These are phyloP conservation scores for Suhomyces guaymorum DNA, from an alignment of 1,139 yeast species.

Conservation along the genomic window DNA sequence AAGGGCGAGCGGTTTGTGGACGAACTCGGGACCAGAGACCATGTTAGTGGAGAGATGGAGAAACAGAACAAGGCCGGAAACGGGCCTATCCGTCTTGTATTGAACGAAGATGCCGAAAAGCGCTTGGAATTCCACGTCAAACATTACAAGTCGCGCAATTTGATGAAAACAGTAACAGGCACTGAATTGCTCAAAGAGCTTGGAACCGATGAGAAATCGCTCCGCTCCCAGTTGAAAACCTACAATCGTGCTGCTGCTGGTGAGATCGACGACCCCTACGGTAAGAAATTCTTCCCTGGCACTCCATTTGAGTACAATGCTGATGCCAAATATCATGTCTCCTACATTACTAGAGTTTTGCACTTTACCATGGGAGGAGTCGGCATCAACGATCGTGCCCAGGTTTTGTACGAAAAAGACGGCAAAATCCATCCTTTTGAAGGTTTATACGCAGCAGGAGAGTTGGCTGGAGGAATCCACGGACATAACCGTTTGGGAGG, in stretches of 20 bases:
- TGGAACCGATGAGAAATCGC: conserved; percentile 30
- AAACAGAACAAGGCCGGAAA: conserved; percentile 45
- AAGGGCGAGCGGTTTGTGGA: conserved; percentile 70
- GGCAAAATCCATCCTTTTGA: conserved; percentile 39
- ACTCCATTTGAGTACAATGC: conserved; percentile 43
- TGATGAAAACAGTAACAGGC: conserved; percentile 56
- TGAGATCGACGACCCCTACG: conserved; percentile 45
- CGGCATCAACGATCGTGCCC: conserved; percentile 58
- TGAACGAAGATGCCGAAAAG: conserved; percentile 45
- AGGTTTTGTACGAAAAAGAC: conserved; percentile 49
- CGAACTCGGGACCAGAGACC: conserved; percentile 71
- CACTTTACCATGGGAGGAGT: conserved; percentile 91
- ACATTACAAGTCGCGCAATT: conserved; percentile 65
- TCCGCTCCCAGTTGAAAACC: conserved; percentile 40
- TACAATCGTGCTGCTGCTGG: conserved; percentile 52
- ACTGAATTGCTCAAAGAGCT: conserved; percentile 50
- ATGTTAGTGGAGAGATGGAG: conserved; percentile 62
- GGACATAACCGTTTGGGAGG: conserved; percentile 80
- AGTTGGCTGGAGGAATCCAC: conserved; percentile 81
- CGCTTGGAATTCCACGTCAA: conserved; percentile 58
- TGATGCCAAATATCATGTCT: conserved; percentile 44
- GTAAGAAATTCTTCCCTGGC: conserved; percentile 53
- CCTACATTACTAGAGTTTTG: conserved; percentile 69
- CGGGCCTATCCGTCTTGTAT: conserved; percentile 53
- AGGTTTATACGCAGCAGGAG: conserved; percentile 78